Evolutionary conservation across 1,284 basidiomycete species (phyloP).

Genomic region (Inonotus obliquus): DNA sequence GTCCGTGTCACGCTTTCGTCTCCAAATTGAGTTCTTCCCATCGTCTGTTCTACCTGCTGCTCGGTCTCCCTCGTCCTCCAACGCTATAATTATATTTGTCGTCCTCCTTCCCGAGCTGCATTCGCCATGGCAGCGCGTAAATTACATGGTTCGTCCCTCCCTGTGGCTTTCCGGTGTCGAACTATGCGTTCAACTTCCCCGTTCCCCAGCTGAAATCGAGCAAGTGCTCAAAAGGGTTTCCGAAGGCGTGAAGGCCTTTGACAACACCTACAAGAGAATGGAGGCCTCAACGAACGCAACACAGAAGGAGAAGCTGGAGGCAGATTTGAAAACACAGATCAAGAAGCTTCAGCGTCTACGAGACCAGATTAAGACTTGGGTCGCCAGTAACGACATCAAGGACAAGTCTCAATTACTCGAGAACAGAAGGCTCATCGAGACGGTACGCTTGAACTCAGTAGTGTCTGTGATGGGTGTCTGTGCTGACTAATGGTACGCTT

Average conservation of each 20-base stretch:
- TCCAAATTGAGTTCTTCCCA: not conserved
- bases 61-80: not conserved
- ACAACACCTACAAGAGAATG: constrained; percentile 96
- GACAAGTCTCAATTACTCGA: constrained; percentile 94
- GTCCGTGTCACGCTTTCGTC: not conserved
- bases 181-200: not conserved
- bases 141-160: constrained; percentile 59
- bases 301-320: constrained; percentile 95
- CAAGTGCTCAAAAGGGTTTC: constrained; percentile 92
- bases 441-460: constrained; percentile 44
- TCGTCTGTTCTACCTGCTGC: not conserved
- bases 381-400: constrained; percentile 98
- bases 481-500: constrained; percentile 11
- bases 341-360: constrained; percentile 98
- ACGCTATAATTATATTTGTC: constrained; percentile 8
- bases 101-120: not conserved
- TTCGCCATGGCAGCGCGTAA: constrained; percentile 74
- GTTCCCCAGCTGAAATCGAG: constrained; percentile 84
- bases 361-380: constrained; percentile 99
- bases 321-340: constrained; percentile 95
- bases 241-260: constrained; percentile 93
- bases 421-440: constrained; percentile 95
- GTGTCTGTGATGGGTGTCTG: constrained; percentile 1
- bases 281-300: constrained; percentile 89
- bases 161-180: not conserved